Percentiles rank a stretch among this genome's conserved stretches.
Evolutionary conservation across 768 basidiomycete species (phyloP).

Genomic region (Tulasnella sp.): DNA sequence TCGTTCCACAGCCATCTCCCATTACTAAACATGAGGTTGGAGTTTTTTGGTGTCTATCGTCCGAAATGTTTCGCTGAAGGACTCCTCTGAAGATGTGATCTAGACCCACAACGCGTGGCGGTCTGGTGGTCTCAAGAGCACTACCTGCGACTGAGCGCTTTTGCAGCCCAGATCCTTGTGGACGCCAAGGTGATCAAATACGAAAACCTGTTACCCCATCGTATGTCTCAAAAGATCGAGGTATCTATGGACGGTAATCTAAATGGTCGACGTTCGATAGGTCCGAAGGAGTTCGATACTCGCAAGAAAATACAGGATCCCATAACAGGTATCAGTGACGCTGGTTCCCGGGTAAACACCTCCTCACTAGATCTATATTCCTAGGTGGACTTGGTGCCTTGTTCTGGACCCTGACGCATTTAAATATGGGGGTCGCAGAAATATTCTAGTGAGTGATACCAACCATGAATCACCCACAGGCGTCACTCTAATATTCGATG

Average conservation of each 20-base stretch:
- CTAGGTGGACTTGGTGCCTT: constrained; percentile 52
- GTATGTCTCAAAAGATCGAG: constrained; percentile 44
- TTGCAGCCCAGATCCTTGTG: constrained; percentile 56
- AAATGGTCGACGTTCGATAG: constrained; percentile 39
- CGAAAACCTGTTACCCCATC: constrained; percentile 53
- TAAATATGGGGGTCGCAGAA: constrained; percentile 52
- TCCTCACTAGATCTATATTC: not conserved
- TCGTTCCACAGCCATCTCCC: constrained; percentile 65
- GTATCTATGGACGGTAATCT: not conserved
- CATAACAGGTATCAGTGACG: constrained; percentile 41
- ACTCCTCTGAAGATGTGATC: constrained; percentile 50
- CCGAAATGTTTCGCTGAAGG: not conserved
- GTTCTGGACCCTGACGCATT: constrained; percentile 57
- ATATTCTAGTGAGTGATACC: constrained; percentile 50
- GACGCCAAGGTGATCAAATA: constrained; percentile 53
- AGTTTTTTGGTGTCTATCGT: not conserved
- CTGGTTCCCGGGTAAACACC: not conserved
- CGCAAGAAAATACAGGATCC: constrained; percentile 49
- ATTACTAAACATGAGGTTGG: constrained; percentile 59
- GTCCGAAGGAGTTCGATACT: constrained; percentile 52
- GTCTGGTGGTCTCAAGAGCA: constrained; percentile 61
- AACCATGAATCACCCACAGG: not conserved
- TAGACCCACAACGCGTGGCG: constrained; percentile 56
- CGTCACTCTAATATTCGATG: not conserved
- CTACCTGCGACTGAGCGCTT: constrained; percentile 57